Percentiles rank a stretch among this genome's conserved stretches.
Conservation (phyloP, 2,329 filamentous ascomycete species). For the Penicillium sp. region DNA sequence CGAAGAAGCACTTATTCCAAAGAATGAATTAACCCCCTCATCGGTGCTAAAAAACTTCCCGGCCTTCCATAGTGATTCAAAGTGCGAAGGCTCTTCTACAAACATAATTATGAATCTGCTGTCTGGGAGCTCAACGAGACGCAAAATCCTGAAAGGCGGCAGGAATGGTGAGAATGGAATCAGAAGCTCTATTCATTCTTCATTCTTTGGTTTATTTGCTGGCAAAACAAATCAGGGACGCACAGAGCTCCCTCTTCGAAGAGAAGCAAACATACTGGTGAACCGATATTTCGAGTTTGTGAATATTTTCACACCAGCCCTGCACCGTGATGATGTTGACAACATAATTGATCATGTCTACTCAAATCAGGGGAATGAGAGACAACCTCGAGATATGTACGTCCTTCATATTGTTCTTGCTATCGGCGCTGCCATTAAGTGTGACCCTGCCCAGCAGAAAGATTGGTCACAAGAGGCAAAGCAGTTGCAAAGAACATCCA, state of each 20-base stretch:
- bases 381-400: background rate
- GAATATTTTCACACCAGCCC: background rate
- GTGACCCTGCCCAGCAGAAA: background rate
- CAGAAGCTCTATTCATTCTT: background rate
- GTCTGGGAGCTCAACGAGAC: background rate
- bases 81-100: background rate
- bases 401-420: background rate
- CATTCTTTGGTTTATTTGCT: background rate
- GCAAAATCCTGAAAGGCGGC: background rate
- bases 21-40: background rate
- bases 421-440: background rate
- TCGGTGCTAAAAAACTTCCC: too few relatives aligned
- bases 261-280: background rate
- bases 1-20: background rate
- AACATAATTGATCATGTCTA: background rate
- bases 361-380: background rate
- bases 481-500: background rate
- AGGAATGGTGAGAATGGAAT: background rate
- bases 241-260: background rate
- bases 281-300: background rate
- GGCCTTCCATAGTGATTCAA: background rate
- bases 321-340: background rate
- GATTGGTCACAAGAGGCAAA: background rate
- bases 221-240: background rate
- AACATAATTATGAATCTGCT: background rate